Conservation (phyloP, 768 basidiomycete genomes). For the Rhodosporidiobolus odoratus region DNA sequence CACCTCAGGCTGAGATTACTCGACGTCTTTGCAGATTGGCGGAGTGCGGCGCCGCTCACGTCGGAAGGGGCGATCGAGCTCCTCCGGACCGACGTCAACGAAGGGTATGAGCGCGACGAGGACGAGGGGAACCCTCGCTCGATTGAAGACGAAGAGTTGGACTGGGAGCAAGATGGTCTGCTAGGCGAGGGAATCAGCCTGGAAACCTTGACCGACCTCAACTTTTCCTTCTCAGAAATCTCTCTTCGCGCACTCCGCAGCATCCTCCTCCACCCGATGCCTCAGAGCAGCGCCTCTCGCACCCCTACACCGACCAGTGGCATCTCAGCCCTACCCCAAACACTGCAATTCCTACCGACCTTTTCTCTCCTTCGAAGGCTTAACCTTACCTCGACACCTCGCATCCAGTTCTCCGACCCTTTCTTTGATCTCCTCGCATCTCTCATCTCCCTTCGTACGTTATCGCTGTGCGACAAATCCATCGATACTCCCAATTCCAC, state of each 20-base stretch:
- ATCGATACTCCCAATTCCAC: background rate
- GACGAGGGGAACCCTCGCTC: background rate
- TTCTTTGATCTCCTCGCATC: constrained; percentile 13
- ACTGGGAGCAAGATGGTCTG: background rate
- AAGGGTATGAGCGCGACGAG: background rate
- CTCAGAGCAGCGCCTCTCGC: background rate
- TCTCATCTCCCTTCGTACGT: constrained; percentile 13
- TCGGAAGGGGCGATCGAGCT: constrained; percentile 1
- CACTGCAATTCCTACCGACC: background rate
- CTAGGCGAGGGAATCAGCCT: background rate
- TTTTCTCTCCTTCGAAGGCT: constrained; percentile 20
- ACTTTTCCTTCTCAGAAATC: constrained; percentile 21
- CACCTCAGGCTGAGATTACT: constrained; percentile 13
- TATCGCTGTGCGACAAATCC: constrained; percentile 14
- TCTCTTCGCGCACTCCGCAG: background rate
- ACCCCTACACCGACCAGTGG: background rate
- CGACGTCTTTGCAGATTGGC: constrained; percentile 18
- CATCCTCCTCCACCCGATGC: background rate
- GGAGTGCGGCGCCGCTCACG: background rate
- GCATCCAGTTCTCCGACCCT: constrained; percentile 2
- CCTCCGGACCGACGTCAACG: constrained; percentile 6
- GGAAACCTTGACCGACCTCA: background rate
- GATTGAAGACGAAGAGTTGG: background rate
- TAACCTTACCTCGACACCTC: constrained; percentile 1
- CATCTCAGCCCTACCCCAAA: background rate